phyloP scores from a whole-genome alignment of 2,329 filamentous ascomycete species.

The Pestalotiopsis sp. region DNA sequence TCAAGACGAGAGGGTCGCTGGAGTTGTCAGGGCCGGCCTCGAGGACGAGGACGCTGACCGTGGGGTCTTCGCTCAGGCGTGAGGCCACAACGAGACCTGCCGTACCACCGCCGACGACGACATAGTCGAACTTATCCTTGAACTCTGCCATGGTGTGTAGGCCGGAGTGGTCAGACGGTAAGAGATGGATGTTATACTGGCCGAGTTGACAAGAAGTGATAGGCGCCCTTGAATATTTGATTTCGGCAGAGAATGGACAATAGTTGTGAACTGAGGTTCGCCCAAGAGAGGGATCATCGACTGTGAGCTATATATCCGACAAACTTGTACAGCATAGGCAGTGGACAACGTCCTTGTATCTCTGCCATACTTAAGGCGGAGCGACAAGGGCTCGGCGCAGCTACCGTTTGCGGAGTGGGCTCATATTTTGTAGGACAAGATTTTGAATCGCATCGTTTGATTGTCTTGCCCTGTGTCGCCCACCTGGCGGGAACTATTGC shows the following conservation, averaged over 20 bases:
- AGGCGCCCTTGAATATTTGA: too few species aligned
- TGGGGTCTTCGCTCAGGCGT: slow-evolving; percentile 39
- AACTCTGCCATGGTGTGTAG: neutral
- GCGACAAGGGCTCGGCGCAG: neutral
- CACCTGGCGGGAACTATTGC: neutral
- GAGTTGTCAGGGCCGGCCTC: slow-evolving; percentile 38
- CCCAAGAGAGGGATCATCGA: too few species aligned
- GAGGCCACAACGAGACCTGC: slow-evolving; percentile 49
- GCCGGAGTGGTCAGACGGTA: neutral
- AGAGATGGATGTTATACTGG: neutral
- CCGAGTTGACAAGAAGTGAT: neutral
- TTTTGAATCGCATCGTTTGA: neutral
- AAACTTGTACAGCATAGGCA: too few species aligned
- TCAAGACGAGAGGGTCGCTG: slow-evolving; percentile 35
- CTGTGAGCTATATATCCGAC: too few species aligned
- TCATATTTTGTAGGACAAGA: neutral
- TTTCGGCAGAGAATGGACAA: too few species aligned
- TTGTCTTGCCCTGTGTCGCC: neutral
- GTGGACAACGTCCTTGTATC: too few species aligned
- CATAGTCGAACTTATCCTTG: slow-evolving; percentile 42
- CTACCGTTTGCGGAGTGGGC: neutral
- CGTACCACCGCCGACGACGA: slow-evolving; percentile 53
- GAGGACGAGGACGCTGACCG: slow-evolving; percentile 38
- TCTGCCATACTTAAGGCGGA: too few species aligned
- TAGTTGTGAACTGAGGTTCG: too few species aligned